Evolutionary conservation across 164 flowering plant species (phyloP).

Genomic region (Akebia trifoliata): DNA sequence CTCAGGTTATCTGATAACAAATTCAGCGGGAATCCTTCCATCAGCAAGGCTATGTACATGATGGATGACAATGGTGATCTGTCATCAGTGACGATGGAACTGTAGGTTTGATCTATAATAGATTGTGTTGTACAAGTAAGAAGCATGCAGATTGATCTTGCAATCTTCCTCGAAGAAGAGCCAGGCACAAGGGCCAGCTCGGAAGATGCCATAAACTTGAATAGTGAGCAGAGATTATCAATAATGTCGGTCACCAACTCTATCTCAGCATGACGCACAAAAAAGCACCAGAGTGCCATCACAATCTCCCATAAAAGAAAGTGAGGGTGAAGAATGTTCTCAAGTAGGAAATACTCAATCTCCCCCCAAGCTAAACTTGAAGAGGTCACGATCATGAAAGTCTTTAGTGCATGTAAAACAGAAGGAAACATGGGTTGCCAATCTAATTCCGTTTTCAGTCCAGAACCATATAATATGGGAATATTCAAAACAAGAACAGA

Average conservation of each 20-base stretch:
- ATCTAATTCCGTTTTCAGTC: constrained; percentile 30
- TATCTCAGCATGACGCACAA: constrained; percentile 60
- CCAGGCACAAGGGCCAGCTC: constrained; percentile 36
- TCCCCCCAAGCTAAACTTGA: constrained; percentile 51
- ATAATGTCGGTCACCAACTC: constrained; percentile 40
- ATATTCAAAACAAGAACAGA: constrained; percentile 44
- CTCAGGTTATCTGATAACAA: constrained; percentile 50
- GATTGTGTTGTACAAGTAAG: constrained; percentile 39
- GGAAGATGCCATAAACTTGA: constrained; percentile 35
- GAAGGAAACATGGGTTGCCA: constrained; percentile 58
- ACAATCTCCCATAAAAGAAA: constrained; percentile 70
- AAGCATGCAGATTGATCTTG: constrained; percentile 56
- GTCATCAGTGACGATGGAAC: constrained; percentile 27
- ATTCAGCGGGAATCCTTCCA: constrained; percentile 79
- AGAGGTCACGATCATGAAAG: constrained; percentile 57
- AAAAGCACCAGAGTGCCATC: constrained; percentile 78
- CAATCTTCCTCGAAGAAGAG: constrained; percentile 61
- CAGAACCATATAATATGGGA: constrained; percentile 42
- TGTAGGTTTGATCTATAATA: constrained; percentile 42
- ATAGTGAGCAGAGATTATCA: constrained; percentile 47
- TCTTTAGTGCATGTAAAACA: constrained; percentile 53
- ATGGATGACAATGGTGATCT: constrained; percentile 33
- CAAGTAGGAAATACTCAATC: constrained; percentile 55
- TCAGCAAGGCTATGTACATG: constrained; percentile 48
- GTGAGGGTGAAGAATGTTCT: constrained; percentile 81